Percentiles rank a stretch among this genome's conserved stretches.
These are phyloP conservation scores for Mucor racemosus DNA, from an alignment of 371 early-diverging fungal genomes.

Conservation along the genomic window DNA sequence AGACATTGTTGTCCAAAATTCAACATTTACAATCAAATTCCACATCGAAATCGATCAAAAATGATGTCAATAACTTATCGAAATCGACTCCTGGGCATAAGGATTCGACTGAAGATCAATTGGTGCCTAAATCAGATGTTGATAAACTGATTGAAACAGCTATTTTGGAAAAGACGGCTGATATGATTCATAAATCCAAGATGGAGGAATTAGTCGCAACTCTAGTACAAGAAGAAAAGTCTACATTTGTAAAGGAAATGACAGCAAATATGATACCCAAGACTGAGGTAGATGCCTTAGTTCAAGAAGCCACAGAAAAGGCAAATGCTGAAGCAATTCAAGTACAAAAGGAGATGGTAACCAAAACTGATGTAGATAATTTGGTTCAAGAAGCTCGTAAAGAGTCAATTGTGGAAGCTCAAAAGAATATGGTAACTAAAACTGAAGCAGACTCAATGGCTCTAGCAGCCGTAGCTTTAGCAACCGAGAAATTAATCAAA, in stretches of 20 bases:
- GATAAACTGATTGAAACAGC: constrained; percentile 19
- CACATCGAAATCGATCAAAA: background rate
- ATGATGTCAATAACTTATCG: background rate
- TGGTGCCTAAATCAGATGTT: constrained; percentile 20
- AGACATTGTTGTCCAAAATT: constrained; percentile 5
- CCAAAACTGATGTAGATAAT: constrained; percentile 2
- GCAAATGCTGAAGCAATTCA: background rate
- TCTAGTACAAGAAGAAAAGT: background rate
- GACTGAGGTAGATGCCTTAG: background rate
- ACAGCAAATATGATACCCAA: constrained; percentile 1
- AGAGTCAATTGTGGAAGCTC: background rate
- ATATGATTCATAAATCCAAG: constrained; percentile 18
- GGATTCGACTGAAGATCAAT: background rate
- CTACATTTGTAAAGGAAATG: background rate
- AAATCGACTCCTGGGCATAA: background rate
- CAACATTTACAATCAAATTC: background rate
- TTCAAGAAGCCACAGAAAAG: constrained; percentile 3
- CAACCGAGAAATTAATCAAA: constrained; percentile 9
- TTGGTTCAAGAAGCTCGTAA: constrained; percentile 5
- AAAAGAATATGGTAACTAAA: constrained; percentile 22
- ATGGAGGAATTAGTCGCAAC: background rate
- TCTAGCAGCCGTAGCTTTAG: constrained; percentile 19
- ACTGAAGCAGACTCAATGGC: constrained; percentile 19
- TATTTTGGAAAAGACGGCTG: background rate
- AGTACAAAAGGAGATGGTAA: background rate